A percentile compares a stretch with the other conserved stretches of the same genome.
Evolutionary conservation across 805 yeast genomes (phyloP).

Genomic region (Saccharomycopsis microspora): DNA sequence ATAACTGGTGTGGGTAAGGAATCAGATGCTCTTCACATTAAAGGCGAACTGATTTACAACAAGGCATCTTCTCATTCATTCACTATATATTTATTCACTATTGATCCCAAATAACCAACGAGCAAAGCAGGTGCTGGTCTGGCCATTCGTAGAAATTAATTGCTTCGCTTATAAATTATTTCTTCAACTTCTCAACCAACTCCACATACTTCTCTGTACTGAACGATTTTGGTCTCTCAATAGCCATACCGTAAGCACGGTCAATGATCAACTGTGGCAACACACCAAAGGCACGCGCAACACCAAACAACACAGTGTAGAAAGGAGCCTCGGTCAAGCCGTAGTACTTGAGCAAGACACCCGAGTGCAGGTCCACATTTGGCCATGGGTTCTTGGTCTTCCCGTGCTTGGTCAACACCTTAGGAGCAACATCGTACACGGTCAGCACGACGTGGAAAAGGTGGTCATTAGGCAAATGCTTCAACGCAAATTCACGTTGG

Average conservation of each 20-base stretch:
- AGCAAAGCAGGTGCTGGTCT: too few species aligned
- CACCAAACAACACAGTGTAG: constrained; percentile 83
- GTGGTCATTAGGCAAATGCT: constrained; percentile 69
- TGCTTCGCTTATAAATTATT: constrained; percentile 4
- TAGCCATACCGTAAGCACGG: constrained; percentile 72
- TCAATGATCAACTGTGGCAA: constrained; percentile 77
- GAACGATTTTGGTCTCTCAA: constrained; percentile 89
- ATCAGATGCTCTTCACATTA: too few species aligned
- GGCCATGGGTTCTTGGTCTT: constrained; percentile 93
- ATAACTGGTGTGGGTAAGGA: too few species aligned
- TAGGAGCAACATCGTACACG: constrained; percentile 76
- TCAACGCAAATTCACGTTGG: constrained; percentile 70
- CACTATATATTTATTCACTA: too few species aligned
- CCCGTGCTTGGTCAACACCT: constrained; percentile 70
- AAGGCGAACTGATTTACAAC: too few species aligned
- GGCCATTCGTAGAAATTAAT: too few species aligned
- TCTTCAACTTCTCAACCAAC: constrained; percentile 41
- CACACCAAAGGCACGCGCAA: constrained; percentile 78
- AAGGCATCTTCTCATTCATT: too few species aligned
- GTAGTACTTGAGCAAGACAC: constrained; percentile 76
- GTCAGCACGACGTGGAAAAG: constrained; percentile 68
- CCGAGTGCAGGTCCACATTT: constrained; percentile 82
- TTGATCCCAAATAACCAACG: too few species aligned
- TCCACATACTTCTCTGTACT: constrained; percentile 87
- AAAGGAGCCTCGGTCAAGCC: constrained; percentile 73